A percentile compares a stretch with the other conserved stretches of the same genome.
Evolutionary conservation across 106 monocot genomes (phyloP).

Genomic region (Ottelia alismoides): DNA sequence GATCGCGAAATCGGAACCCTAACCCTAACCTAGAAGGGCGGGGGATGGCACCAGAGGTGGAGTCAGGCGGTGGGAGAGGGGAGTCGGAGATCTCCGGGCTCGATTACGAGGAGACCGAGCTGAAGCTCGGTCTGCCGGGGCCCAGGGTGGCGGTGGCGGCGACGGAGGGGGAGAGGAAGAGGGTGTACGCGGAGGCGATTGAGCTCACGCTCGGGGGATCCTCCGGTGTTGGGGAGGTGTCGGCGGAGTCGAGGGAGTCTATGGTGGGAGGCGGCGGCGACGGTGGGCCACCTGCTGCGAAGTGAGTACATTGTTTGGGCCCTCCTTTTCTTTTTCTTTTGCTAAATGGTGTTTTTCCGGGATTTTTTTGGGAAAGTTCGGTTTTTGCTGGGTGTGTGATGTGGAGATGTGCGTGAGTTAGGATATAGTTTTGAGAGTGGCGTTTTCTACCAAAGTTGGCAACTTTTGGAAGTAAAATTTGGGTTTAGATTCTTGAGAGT

Average conservation of each 20-base stretch:
- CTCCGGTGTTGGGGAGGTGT: neutral
- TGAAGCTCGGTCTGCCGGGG: conserved; percentile 10
- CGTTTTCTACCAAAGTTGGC: no score
- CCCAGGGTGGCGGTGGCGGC: neutral
- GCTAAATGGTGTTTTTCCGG: no score
- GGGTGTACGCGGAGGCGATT: conserved; percentile 10
- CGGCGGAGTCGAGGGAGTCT: neutral
- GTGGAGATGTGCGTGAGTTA: no score
- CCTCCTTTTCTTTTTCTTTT: no score
- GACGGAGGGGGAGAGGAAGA: conserved; percentile 12
- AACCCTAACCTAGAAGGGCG: no score
- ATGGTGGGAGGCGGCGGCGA: neutral
- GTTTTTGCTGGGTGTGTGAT: no score
- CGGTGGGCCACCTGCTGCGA: neutral
- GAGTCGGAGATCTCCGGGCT: conserved; percentile 2
- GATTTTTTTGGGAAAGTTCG: no score
- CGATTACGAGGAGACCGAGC: conserved; percentile 19
- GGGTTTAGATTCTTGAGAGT: no score
- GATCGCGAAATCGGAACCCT: no score
- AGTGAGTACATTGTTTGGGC: neutral
- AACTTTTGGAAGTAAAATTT: no score
- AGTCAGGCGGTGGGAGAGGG: neutral
- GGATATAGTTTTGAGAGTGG: no score
- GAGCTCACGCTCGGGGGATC: conserved; percentile 1
- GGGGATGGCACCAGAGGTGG: no score